Evolutionary conservation across 495 filamentous ascomycete species (phyloP), one percentile per base, ranked within the genome.

Genomic region (Aspergillus nidulans): DNA sequence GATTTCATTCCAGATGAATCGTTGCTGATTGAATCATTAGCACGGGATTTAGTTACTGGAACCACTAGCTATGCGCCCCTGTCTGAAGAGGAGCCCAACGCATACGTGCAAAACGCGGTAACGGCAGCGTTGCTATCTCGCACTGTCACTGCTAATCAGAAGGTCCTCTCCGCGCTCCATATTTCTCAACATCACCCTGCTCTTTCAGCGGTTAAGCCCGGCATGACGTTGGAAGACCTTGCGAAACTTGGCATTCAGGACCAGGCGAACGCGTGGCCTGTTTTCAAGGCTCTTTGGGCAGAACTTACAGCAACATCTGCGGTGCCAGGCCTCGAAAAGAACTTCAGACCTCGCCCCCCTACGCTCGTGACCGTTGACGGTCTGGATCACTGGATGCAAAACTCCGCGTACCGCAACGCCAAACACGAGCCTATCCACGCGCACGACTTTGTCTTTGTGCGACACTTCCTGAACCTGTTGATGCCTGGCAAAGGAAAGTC

Each of bases 41-140:
- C 82, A 48, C 86, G 90, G 64, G 92, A 96, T 46, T 74, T 97
- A 52, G 85, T 85, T 46, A 86, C 82, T 52, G 90, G 80, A 34
- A 78, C 85, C 58, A 94, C 90, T 38, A 83, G 87, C 58, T 98
- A 96, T 68, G 78, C 84, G 12, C 79, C 85, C 1, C 76, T 96
- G 57, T 80, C 83, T 43, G 68, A 71, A 53, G 76, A 76, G 30
- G 68, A 68, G 6, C 83, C 83, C 1, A 69, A 76, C 18, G 78
- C 84, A 60, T 98, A 89, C 76, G 74, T 83, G 57, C 94, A 97
- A 77, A 84, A 83, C 8, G 77, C 77, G 41, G 92, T 92, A 65
- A 86, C 79, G 21, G 78, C 89, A 30, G 79, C 81, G 59, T 78
- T 95, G 49, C 75, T 98, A 56, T 73, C 75, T 18, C 80, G 81